Evolutionary conservation across 371 early-diverging fungal genomes (phyloP), one percentile per base, ranked within the genome.

Genomic region (Mortierella polycephala): DNA sequence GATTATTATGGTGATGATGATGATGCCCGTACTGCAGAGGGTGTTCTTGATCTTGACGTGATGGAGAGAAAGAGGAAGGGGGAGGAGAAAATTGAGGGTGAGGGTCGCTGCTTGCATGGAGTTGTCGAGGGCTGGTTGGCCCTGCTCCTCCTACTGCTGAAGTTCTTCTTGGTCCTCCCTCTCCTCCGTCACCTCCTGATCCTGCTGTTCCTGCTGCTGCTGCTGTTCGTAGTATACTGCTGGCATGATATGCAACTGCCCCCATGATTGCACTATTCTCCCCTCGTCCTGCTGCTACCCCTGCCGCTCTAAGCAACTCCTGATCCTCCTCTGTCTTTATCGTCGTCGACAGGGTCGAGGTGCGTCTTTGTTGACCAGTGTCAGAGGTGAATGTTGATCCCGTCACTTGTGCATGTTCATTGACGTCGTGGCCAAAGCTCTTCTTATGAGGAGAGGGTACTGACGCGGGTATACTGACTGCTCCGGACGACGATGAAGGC

Each of bases 181-280:
- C 20, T 54, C 44, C 62, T 65, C 57, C 50, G 37, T 30, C 40
- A 14, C 51, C 20, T 68, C 55, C 62, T 56, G 54, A 49, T 59
- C 52, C 72, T 51, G 53, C 62, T 49, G 50, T 63, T 64, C 64
- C 66, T 71, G 41, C 42, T 56, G 47, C 50, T 52, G 58, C 30
- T 53, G 60, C 52, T 71, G 58, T 57, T 64, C 65, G 60, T 21
- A 54, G 56, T 44, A 62, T 46, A 30, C 58, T 62, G 21, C 55
- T 72, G 67, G 73, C 63, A 72, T 72, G 63, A 72, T 62, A 67
- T 67, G 67, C 67, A 67, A 40, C 62, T 67, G 67, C 62, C 62
- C 73, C 61, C 73, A 67, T 67, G 73, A 73, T 73, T 56, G 62
- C 67, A 53, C 60, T 67, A 21, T 63, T 49, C 64, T 55, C 54